Percentiles rank a stretch among this genome's conserved stretches.
phyloP scores from a whole-genome alignment of 1,284 basidiomycete species.

The Ganoderma sp. region DNA sequence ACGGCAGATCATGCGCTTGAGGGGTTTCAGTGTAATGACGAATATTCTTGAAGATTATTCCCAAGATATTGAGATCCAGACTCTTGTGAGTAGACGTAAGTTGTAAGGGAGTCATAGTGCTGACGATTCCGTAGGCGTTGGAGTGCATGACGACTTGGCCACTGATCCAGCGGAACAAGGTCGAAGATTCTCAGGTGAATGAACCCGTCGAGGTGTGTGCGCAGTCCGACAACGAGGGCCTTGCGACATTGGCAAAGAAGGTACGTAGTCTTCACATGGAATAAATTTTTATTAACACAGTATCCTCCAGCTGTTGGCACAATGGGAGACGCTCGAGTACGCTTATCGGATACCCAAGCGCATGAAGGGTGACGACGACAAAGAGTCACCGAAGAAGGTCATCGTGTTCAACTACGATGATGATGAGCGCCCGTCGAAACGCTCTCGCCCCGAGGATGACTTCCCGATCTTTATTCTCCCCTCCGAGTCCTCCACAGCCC shows the following conservation, averaged over 20 bases:
- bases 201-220: conserved; percentile 64
- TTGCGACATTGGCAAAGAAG: conserved; percentile 64
- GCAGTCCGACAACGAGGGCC: conserved; percentile 60
- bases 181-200: conserved; percentile 86
- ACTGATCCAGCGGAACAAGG: conserved; percentile 88
- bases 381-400: conserved; percentile 24
- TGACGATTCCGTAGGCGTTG: conserved; percentile 58
- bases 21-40: conserved; percentile 93
- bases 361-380: conserved; percentile 46
- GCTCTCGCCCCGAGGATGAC: conserved; percentile 35
- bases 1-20: conserved; percentile 89
- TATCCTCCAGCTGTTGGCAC: conserved; percentile 62
- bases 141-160: conserved; percentile 85
- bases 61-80: conserved; percentile 75
- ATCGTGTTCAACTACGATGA: conserved; percentile 31
- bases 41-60: conserved; percentile 85
- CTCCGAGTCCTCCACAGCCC: conserved; percentile 17
- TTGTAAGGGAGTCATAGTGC: neutral
- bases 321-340: conserved; percentile 78
- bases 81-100: conserved; percentile 54
- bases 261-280: conserved; percentile 44
- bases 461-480: conserved; percentile 32
- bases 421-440: conserved; percentile 43
- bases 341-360: conserved; percentile 88
- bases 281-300: neutral